Evolutionary conservation across 2,329 filamentous ascomycete genomes (phyloP), one percentile per base, ranked within the genome.

Genomic region (Fulvia fulva): DNA sequence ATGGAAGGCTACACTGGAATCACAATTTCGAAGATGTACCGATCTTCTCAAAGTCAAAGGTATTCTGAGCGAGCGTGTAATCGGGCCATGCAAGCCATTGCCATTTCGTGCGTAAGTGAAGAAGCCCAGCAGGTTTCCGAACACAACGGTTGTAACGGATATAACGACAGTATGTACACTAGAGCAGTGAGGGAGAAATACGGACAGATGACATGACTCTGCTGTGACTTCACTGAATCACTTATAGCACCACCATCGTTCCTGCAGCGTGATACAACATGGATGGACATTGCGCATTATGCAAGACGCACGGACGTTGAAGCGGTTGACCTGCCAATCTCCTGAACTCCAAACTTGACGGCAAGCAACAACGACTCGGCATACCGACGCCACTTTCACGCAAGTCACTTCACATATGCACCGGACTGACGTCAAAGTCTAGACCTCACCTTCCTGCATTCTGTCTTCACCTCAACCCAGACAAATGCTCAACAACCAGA

Each of bases 1-100:
- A 79, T 67, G 76, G 75, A 23, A 75, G 71, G 62, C 67, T 79
- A 43, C 69, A 71, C 58, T 80, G 77, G 76, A 74, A 78, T 45
- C 68, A 74, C 55, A 68, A 71, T 51, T 71, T 77, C 30, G 71
- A 73, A 49, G 71, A 76, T 59, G 74, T 77, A 32, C 77, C 77
- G 3, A 68, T 80, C 32, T 79, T 68, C 47, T 74, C 77, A 55
- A 73, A 65, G 61, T 59, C 67, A 16, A 62, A 64, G 60, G 41
- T 61, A 3, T 55, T 67, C 23, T 69, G 56, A 64, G 37, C 3
- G 37, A 3, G 8, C 37, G n/a, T 41, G 8, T 7, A 41, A 41
- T n/a, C 19, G 37, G 37, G 16, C 14, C 8, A 19, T 41, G 37
- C 14, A 19, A 41, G 19, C 8, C 37, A 4, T n/a, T 9, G 12